Evolutionary conservation across 805 yeast species (phyloP).

Genomic region (Wickerhamiella allomyrinae): DNA sequence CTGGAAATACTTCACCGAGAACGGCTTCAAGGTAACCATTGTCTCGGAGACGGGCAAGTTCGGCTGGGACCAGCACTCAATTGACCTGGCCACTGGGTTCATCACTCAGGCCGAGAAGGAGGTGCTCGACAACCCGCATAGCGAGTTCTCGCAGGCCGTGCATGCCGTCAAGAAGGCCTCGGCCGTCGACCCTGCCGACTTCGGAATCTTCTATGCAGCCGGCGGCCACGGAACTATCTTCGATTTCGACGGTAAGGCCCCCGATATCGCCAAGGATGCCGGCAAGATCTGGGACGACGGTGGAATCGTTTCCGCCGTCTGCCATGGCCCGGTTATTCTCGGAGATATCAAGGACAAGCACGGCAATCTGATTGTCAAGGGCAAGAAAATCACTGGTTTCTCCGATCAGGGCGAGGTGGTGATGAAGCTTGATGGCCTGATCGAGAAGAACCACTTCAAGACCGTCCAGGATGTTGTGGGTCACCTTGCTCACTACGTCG

Average conservation of each 20-base stretch:
- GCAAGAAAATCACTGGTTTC: constrained; percentile 47
- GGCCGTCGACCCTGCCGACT: constrained; percentile 36
- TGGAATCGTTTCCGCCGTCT: constrained; percentile 49
- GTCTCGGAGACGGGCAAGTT: constrained; percentile 45
- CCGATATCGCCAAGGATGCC: constrained; percentile 33
- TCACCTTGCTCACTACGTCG: constrained; percentile 28
- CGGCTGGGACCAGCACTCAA: constrained; percentile 47
- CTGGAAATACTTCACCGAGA: constrained; percentile 31
- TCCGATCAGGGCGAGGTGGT: constrained; percentile 38
- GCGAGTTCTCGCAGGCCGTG: constrained; percentile 30
- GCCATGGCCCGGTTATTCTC: constrained; percentile 54
- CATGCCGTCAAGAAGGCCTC: constrained; percentile 32
- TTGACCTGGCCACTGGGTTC: constrained; percentile 24
- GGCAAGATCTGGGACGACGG: constrained; percentile 34
- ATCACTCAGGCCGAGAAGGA: constrained; percentile 33
- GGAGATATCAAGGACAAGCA: constrained; percentile 31
- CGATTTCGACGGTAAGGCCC: constrained; percentile 40
- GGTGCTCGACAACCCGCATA: constrained; percentile 27
- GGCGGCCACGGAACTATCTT: constrained; percentile 53
- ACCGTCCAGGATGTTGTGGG: constrained; percentile 29
- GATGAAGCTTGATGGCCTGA: constrained; percentile 20
- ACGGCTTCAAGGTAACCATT: constrained; percentile 40
- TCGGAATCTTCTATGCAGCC: constrained; percentile 42
- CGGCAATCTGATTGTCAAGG: constrained; percentile 35
- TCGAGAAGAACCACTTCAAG: constrained; percentile 21